Conservation (phyloP, 2,329 filamentous ascomycete species). For the Phaeosphaeria sp. region DNA sequence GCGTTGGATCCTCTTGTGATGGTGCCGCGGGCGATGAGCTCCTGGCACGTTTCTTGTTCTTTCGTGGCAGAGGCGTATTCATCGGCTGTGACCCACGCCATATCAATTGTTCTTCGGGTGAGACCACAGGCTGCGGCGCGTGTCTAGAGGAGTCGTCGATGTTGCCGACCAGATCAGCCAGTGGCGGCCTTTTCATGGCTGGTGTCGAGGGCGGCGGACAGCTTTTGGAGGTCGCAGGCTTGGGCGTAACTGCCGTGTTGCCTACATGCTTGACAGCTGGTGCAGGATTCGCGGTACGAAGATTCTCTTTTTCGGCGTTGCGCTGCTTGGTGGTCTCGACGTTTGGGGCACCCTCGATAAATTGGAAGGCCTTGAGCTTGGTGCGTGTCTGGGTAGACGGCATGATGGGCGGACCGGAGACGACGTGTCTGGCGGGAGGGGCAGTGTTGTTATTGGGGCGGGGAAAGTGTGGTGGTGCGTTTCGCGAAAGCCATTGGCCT, state of each 20-base stretch:
- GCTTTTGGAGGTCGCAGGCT: constrained; percentile 29
- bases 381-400: constrained; percentile 60
- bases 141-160: constrained; percentile 62
- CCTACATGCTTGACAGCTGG: constrained; percentile 13
- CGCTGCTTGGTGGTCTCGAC: constrained; percentile 22
- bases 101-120: constrained; percentile 66
- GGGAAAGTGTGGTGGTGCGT: constrained; percentile 32
- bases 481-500: constrained; percentile 47
- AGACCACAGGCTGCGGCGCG: constrained; percentile 55
- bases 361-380: constrained; percentile 64
- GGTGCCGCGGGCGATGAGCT: constrained; percentile 54
- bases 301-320: constrained; percentile 55
- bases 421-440: constrained; percentile 41
- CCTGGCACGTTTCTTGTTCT: constrained; percentile 53
- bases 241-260: constrained; percentile 34
- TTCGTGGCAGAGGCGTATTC: constrained; percentile 50
- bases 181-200: constrained; percentile 62
- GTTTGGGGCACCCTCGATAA: constrained; percentile 48
- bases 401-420: constrained; percentile 50
- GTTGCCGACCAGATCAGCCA: constrained; percentile 68
- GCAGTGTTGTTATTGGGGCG: constrained; percentile 29
- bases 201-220: constrained; percentile 63
- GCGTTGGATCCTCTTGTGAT: constrained; percentile 47
- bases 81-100: constrained; percentile 61
- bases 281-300: constrained; percentile 11